Percentiles rank a stretch among this genome's conserved stretches.
phyloP scores from a whole-genome alignment of 805 yeast genomes.

The Metschnikowia proteae region DNA sequence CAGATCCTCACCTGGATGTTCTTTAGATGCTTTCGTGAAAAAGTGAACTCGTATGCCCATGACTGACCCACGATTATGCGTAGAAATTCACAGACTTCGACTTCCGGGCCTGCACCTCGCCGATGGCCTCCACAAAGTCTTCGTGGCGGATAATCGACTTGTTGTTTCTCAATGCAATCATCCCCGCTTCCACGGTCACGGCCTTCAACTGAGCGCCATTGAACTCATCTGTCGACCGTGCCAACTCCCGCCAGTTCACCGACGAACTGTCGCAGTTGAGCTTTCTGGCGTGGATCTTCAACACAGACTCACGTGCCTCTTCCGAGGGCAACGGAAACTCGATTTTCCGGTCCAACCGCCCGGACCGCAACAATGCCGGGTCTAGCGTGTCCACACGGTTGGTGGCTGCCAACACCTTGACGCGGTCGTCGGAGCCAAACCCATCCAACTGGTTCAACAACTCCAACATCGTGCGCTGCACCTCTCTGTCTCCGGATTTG shows the following conservation, averaged over 20 bases:
- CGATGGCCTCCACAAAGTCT: conserved; percentile 96
- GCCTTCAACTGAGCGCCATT: conserved; percentile 99
- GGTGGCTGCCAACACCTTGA: conserved; percentile 22
- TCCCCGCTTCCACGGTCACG: conserved; percentile 98
- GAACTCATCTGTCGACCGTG: conserved; percentile 96
- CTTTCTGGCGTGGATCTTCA: conserved; percentile 95
- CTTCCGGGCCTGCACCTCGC: conserved; percentile 98
- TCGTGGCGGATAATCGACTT: conserved; percentile 90
- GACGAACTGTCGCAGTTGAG: conserved; percentile 83
- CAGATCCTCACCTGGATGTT: too few relatives aligned
- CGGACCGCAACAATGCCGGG: conserved; percentile 22
- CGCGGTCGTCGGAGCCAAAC: conserved; percentile 43
- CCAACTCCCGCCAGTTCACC: conserved; percentile 97
- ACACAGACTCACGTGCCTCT: conserved; percentile 94
- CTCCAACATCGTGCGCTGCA: conserved; percentile 23
- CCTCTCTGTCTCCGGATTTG: conserved; percentile 22
- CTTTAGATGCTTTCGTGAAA: too few relatives aligned
- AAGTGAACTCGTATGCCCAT: too few relatives aligned
- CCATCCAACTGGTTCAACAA: conserved; percentile 22
- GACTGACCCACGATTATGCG: conserved; percentile 47
- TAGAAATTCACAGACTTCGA: conserved; percentile 92
- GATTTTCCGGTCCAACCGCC: conserved; percentile 23
- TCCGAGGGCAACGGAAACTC: conserved; percentile 98
- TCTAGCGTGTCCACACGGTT: conserved; percentile 22
- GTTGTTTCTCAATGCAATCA: conserved; percentile 97